Evolutionary conservation across 495 filamentous ascomycete genomes (phyloP), one percentile per base, ranked within the genome.

Genomic region (Lophiotrema nucula): DNA sequence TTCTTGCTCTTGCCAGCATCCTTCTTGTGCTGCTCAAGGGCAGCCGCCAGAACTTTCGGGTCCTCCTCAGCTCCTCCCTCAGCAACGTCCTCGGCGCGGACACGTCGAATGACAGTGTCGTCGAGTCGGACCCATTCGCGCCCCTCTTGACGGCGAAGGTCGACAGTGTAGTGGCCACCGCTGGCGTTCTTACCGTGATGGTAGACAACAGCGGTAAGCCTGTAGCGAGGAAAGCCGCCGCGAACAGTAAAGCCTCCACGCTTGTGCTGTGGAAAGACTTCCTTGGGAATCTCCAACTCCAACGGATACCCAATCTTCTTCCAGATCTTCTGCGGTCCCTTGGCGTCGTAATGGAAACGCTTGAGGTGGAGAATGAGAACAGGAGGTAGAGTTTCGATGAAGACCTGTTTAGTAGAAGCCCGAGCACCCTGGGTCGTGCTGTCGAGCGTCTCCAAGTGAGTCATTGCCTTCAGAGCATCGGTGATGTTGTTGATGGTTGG

Each of bases 301-400:
- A 97, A 77, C 0, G 93, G 93, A 66, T 98, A 97, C 31, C 89
- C 92, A 62, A 98, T 79, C 73, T 91, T 92, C 77, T 97, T 98
- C 92, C 92, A 97, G 56, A 97, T 95, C 73, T 98, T 98, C 67
- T 96, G 88, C 0, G 91, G 95, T 12, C 91, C 90, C 42, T 88
- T 78, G 64, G 84, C 88, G 52, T 96, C 90, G 69, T 95, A 97
- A 64, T 97, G 89, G 79, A 98, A 98, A 11, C 95, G 89, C 72
- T 98, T 98, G 10, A 98, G 78, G 67, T 98, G 93, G 35, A 98
- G 81, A 48, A 97, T 93, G 2, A 98, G 82, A 16, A 97, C 89
- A 15, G 91, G 89, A 3, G 93, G 93, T 4, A 97, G 74, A 1
- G 85, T 90, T 69, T 97, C 95, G 58, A 98, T 95, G 68, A 95